Percentiles rank a stretch among this genome's conserved stretches.
Conservation (phyloP, 2,329 filamentous ascomycete species). For the Aureobasidium sp. region DNA sequence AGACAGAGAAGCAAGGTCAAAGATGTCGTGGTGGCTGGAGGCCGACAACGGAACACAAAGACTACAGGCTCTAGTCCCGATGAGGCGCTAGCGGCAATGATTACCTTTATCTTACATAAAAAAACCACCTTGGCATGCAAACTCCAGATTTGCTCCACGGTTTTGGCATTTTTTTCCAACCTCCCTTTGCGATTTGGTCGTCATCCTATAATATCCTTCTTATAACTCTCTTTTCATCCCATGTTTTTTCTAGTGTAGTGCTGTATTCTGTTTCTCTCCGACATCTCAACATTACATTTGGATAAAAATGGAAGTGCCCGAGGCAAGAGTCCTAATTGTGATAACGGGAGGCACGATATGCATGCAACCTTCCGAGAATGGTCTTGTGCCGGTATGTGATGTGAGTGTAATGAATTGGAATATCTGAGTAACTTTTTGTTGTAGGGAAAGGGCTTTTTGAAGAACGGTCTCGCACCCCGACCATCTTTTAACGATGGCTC, state of each 20-base stretch:
- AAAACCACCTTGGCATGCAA: neutral
- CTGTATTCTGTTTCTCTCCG: neutral
- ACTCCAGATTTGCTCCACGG: constrained; percentile 8
- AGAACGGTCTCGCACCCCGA: constrained; percentile 70
- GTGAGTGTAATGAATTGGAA: neutral
- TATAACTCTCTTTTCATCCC: neutral
- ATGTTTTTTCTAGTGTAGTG: neutral
- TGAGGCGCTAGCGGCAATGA: neutral
- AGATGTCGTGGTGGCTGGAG: neutral
- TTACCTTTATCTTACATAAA: neutral
- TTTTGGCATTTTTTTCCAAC: constrained; percentile 7
- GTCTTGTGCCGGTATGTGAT: constrained; percentile 60
- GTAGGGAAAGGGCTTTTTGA: constrained; percentile 57
- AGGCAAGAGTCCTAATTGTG: constrained; percentile 78
- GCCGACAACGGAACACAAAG: neutral
- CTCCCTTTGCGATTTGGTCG: neutral
- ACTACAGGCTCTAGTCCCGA: neutral
- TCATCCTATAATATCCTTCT: neutral
- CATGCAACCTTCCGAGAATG: constrained; percentile 74
- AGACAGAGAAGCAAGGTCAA: neutral
- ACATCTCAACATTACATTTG: no score
- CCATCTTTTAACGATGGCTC: constrained; percentile 79
- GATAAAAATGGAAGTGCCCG: constrained; percentile 36
- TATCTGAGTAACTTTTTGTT: neutral
- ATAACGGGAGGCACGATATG: constrained; percentile 86